These are phyloP conservation scores for Wallacemonas sp. DNA, from an alignment of 208 protist genomes.

Conservation along the genomic window DNA sequence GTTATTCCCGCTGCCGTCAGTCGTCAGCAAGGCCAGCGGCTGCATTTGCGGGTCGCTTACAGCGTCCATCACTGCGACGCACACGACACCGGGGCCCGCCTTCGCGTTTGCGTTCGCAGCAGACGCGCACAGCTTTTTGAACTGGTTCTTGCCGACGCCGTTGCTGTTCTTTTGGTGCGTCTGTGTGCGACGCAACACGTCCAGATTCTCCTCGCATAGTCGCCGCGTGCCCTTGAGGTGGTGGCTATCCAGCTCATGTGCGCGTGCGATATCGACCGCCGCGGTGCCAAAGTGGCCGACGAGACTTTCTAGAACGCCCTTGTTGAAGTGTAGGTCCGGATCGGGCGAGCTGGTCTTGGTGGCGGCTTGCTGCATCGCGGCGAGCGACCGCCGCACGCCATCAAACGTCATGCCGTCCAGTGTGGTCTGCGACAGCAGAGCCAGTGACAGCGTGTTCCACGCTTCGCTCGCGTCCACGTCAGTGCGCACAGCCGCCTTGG, in stretches of 20 bases:
- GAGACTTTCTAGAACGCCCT: constrained; percentile 68
- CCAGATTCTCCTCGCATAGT: constrained; percentile 46
- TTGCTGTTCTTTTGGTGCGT: constrained; percentile 43
- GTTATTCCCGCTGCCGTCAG: constrained; percentile 43
- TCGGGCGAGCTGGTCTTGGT: constrained; percentile 32
- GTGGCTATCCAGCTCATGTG: constrained; percentile 47
- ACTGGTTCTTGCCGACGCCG: constrained; percentile 50
- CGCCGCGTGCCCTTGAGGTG: constrained; percentile 48
- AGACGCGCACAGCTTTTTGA: constrained; percentile 36
- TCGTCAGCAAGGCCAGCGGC: constrained; percentile 51
- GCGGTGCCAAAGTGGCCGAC: constrained; percentile 68
- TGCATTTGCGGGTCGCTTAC: constrained; percentile 67
- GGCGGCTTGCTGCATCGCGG: constrained; percentile 68
- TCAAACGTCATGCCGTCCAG: constrained; percentile 44
- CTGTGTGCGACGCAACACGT: constrained; percentile 33
- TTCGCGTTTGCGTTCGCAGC: constrained; percentile 7
- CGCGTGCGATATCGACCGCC: constrained; percentile 43
- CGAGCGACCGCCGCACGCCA: constrained; percentile 37
- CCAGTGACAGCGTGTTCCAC: constrained; percentile 70
- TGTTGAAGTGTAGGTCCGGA: constrained; percentile 83
- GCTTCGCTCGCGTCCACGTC: constrained; percentile 51
- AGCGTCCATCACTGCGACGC: constrained; percentile 60
- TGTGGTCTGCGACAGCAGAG: constrained; percentile 63
- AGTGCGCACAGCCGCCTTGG: constrained; percentile 45
- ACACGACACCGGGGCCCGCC: constrained; percentile 4